A percentile compares a stretch with the other conserved stretches of the same genome.
Conservation (phyloP, 495 filamentous ascomycete species). For the Diplogelasinospora grovesii region DNA sequence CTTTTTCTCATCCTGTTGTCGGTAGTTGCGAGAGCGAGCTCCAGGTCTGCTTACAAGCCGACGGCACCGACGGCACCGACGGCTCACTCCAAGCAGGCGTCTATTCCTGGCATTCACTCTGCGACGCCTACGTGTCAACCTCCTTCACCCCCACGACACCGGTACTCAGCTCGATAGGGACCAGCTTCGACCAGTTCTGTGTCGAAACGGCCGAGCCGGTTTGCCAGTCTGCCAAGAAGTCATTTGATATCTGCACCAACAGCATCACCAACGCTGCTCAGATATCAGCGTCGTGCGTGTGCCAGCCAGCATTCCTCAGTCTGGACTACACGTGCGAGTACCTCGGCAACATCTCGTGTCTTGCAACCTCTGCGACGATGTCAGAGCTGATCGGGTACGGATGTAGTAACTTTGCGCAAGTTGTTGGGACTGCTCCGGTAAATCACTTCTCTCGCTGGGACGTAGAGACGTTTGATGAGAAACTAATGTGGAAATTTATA, state of each 20-base stretch:
- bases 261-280: background rate
- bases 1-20: no score
- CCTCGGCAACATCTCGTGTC: background rate
- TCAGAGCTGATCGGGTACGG: background rate
- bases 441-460: no score
- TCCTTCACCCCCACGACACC: constrained; percentile 2
- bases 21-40: background rate
- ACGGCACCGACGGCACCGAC: background rate
- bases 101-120: background rate
- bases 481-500: no score
- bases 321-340: background rate
- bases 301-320: background rate
- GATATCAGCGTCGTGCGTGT: background rate
- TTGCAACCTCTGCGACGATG: background rate
- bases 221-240: background rate
- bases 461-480: no score
- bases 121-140: background rate
- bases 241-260: background rate
- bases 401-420: background rate
- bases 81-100: background rate
- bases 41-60: background rate
- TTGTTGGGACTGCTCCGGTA: constrained; percentile 1
- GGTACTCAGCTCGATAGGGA: background rate
- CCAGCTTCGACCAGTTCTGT: background rate
- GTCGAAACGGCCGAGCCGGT: background rate